Conservation (phyloP, 1,284 basidiomycete genomes). For the Grifola frondosa region DNA sequence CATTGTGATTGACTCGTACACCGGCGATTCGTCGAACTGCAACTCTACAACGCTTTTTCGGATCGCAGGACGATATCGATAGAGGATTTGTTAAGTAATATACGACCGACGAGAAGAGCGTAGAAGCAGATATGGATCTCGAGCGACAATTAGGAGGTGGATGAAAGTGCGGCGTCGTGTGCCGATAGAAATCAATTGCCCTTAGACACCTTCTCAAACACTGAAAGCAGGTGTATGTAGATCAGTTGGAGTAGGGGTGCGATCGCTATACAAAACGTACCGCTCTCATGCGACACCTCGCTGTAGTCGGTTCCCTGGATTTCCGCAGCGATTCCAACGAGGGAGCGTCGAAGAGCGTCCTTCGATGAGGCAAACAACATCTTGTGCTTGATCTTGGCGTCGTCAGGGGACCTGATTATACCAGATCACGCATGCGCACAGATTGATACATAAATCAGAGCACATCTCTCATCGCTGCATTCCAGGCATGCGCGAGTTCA, state of each 20-base stretch:
- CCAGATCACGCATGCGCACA: conserved; percentile 15
- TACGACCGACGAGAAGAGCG: conserved; percentile 12
- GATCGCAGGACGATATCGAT: conserved; percentile 9
- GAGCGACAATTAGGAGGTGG: conserved; percentile 7
- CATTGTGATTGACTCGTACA: no score
- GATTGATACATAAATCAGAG: no score
- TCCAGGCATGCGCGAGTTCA: neutral
- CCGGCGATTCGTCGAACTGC: conserved; percentile 11
- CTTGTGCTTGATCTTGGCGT: conserved; percentile 87
- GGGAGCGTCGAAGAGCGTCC: conserved; percentile 75
- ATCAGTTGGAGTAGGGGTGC: conserved; percentile 1
- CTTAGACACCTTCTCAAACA: conserved; percentile 31
- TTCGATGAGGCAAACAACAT: conserved; percentile 95
- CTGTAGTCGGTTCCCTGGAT: conserved; percentile 85
- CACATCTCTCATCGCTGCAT: no score
- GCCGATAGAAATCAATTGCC: conserved; percentile 17
- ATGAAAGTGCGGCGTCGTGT: neutral
- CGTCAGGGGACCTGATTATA: conserved; percentile 79
- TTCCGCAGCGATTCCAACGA: conserved; percentile 75
- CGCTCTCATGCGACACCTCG: conserved; percentile 76
- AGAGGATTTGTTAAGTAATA: conserved; percentile 14
- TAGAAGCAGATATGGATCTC: conserved; percentile 11
- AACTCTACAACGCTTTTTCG: conserved; percentile 26
- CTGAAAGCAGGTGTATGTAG: conserved; percentile 14
- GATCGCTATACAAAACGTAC: conserved; percentile 49